These are phyloP conservation scores for Backusella morwellensis DNA, from an alignment of 192 early-diverging fungal species.

Conservation along the genomic window DNA sequence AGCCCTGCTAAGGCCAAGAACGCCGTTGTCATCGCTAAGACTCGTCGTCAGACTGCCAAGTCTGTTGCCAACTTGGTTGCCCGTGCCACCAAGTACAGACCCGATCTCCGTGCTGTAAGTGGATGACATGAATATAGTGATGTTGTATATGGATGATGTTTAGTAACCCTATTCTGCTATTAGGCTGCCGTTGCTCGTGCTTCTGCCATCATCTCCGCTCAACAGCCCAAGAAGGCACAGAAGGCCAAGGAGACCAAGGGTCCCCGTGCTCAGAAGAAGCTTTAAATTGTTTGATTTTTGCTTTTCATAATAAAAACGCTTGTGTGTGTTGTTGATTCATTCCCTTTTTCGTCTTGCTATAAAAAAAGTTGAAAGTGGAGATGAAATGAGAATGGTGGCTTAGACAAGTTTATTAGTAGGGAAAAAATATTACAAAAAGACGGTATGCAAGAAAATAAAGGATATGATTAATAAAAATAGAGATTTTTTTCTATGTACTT, in stretches of 20 bases:
- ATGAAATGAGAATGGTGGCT: neutral
- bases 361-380: neutral
- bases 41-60: slow-evolving; percentile 61
- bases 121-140: neutral
- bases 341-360: neutral
- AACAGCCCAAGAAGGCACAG: slow-evolving; percentile 59
- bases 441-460: neutral
- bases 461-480: neutral
- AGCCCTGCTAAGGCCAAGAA: slow-evolving; percentile 51
- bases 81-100: slow-evolving; percentile 57
- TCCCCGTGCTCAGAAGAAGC: slow-evolving; percentile 49
- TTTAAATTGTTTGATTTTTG: slow-evolving; percentile 1
- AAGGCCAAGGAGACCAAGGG: slow-evolving; percentile 60
- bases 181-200: slow-evolving; percentile 76
- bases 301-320: neutral
- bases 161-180: neutral
- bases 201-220: slow-evolving; percentile 58
- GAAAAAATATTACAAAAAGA: neutral
- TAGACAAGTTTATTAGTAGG: neutral
- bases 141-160: neutral
- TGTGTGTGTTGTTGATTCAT: slow-evolving; percentile 8
- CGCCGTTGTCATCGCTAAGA: slow-evolving; percentile 57
- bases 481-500: neutral
- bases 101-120: slow-evolving; percentile 65
- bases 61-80: slow-evolving; percentile 62